Evolutionary conservation across 2,329 filamentous ascomycete species (phyloP), one percentile per base, ranked within the genome.

Genomic region (Pseudogymnoascus sp.): DNA sequence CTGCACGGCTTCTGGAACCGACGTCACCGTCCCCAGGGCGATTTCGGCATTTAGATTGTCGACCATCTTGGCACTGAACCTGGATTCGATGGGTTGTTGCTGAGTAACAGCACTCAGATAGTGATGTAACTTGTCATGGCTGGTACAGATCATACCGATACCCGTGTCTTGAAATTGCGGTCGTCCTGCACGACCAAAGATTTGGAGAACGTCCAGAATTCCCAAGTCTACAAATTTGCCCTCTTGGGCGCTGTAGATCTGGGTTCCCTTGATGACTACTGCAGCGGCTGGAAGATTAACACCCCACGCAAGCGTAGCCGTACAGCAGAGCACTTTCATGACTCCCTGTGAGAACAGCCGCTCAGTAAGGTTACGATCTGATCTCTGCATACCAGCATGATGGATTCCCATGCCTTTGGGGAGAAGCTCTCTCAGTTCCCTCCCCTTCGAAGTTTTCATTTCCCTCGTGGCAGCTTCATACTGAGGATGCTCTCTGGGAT

Each of bases 31-130:
- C 0, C 95, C 95, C 7, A 99, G 77, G 0, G 92, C 85, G 66
- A 99, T 92, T 73, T 99, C 95, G 0, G 95, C 95, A 68, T 99
- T 99, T 64, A 99, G 77, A 68, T 99, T 99, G 74, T 99, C 95
- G 1, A 99, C 93, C 9, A 99, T 80, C 75, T 96, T 96, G 34
- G 90, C 84, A 1, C 93, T 97, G 72, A 99, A 97, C 64, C 88
- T 89, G n/a, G 93, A 97, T 72, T 99, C 95, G 66, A 99, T 99
- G 0, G 96, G 95, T 67, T 96, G 88, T 73, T 99, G 95, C 67
- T 96, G 90, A 8, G 95, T 99, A 2, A 99, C 90, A 1, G 95
- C 93, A 42, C 88, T 88, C 53, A 97, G 80, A 73, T 99, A 99
- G 74, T 99, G 93, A 31, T 88, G 79, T 7, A 99, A 80, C 73